Conservation (phyloP, 2,329 filamentous ascomycete genomes). For the Fusarium piperis region DNA sequence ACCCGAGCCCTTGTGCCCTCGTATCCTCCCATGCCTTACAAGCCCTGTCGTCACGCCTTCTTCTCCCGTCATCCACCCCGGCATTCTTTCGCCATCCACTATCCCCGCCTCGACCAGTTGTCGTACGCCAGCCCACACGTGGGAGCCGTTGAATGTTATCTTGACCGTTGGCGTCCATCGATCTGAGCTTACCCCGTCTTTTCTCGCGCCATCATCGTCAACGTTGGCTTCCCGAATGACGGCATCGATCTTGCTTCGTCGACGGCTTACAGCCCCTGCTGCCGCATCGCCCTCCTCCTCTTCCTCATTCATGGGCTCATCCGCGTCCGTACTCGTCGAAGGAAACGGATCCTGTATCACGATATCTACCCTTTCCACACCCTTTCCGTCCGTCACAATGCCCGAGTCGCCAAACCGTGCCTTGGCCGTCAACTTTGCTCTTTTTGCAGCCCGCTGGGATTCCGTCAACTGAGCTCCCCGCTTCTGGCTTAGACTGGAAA, state of each 20-base stretch:
- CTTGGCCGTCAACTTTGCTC: constrained; percentile 68
- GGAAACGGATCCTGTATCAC: constrained; percentile 68
- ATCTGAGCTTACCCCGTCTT: constrained; percentile 38
- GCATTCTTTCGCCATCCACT: constrained; percentile 81
- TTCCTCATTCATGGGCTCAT: constrained; percentile 40
- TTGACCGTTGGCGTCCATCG: constrained; percentile 56
- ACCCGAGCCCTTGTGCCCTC: constrained; percentile 65
- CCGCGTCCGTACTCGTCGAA: constrained; percentile 17
- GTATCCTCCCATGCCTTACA: constrained; percentile 73
- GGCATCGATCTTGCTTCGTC: constrained; percentile 50
- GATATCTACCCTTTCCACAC: constrained; percentile 70
- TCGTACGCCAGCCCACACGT: constrained; percentile 84
- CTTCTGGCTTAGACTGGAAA: constrained; percentile 43
- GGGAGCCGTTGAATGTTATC: constrained; percentile 76
- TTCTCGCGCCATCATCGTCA: constrained; percentile 31
- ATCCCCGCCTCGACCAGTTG: constrained; percentile 80
- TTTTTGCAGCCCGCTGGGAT: constrained; percentile 59
- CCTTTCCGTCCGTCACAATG: constrained; percentile 64
- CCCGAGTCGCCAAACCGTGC: constrained; percentile 76
- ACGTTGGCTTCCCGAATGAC: constrained; percentile 45
- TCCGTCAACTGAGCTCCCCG: constrained; percentile 37
- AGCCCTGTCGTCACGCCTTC: constrained; percentile 80
- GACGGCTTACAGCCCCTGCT: constrained; percentile 22
- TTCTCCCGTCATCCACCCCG: constrained; percentile 91
- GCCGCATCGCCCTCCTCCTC: constrained; percentile 20